Conservation (phyloP, 2,329 filamentous ascomycete species). For the Pyrenochaeta sp. region DNA sequence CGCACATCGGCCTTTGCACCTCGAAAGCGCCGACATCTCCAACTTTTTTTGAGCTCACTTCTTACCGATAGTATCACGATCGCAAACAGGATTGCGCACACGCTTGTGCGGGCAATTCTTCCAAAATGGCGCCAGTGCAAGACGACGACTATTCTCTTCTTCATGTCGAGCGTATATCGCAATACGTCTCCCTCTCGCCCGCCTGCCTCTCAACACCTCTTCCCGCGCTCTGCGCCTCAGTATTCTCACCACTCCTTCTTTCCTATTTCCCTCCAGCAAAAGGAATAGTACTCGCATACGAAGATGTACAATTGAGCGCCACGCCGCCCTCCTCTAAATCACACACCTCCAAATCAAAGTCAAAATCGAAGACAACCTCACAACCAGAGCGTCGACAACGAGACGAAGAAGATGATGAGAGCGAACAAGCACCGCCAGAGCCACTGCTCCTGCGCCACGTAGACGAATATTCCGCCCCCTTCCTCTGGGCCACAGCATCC, state of each 20-base stretch:
- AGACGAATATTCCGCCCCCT: constrained; percentile 83
- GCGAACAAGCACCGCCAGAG: constrained; percentile 10
- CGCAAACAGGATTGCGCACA: constrained; percentile 22
- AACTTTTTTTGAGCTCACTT: constrained; percentile 37
- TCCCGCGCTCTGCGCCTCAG: constrained; percentile 75
- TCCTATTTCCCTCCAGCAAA: constrained; percentile 77
- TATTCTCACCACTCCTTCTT: constrained; percentile 77
- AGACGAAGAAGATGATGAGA: constrained; percentile 2
- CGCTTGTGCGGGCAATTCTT: neutral
- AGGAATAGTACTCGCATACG: constrained; percentile 79
- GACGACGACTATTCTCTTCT: constrained; percentile 60
- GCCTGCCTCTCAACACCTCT: constrained; percentile 74
- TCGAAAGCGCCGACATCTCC: constrained; percentile 33
- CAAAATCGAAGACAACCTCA: constrained; percentile 12
- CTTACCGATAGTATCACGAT: constrained; percentile 14
- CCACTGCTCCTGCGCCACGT: constrained; percentile 35
- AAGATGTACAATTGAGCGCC: constrained; percentile 72
- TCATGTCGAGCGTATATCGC: constrained; percentile 78
- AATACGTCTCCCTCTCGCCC: constrained; percentile 80
- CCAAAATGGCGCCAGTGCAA: constrained; percentile 39
- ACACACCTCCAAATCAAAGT: constrained; percentile 1
- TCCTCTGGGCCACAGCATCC: constrained; percentile 87
- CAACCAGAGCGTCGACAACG: constrained; percentile 7
- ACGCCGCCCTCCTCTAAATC: constrained; percentile 54
- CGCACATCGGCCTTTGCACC: constrained; percentile 17